Evolutionary conservation across 176 grass and related monocot species (phyloP).

Genomic region (Hordeum vulgare): MorexV3_pseudomolecules_assembly NC_058519.1:68395509-68396008

Average conservation of each 20-base stretch:
- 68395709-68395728: background rate
- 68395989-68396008: conserved; percentile 9
- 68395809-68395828: background rate
- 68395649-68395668: background rate
- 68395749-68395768: background rate
- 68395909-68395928: conserved; percentile 87
- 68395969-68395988: conserved; percentile 70
- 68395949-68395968: conserved; percentile 93
- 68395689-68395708: background rate
- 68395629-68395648: background rate
- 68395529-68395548: background rate
- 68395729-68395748: background rate
- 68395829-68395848: background rate
- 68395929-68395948: conserved; percentile 95
- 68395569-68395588: background rate
- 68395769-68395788: background rate
- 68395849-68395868: background rate
- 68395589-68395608: background rate
- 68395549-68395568: background rate
- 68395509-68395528: background rate
- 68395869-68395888: conserved; percentile 87
- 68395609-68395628: background rate
- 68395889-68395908: conserved; percentile 98
- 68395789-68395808: background rate
- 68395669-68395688: background rate